These are phyloP conservation scores for Rosa chinensis DNA, from an alignment of 306 rosid genomes.

Conservation along the genomic window DNA sequence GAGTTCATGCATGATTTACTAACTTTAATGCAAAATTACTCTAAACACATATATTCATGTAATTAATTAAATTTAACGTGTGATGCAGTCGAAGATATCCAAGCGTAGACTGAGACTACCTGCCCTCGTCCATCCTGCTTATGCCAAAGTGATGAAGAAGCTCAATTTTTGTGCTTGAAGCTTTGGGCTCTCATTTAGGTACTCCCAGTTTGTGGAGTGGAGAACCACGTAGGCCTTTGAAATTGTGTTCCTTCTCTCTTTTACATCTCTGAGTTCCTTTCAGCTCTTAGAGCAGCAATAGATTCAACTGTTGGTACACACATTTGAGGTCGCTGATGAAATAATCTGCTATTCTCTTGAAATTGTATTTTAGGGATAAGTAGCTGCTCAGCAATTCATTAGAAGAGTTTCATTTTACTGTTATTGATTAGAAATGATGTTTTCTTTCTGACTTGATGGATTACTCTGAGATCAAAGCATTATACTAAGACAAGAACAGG, in stretches of 20 bases:
- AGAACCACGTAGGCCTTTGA: background rate
- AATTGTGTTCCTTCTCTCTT: background rate
- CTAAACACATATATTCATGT: background rate
- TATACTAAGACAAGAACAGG: background rate
- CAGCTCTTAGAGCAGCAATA: slow-evolving; percentile 6
- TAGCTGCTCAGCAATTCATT: background rate
- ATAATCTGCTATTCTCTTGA: background rate
- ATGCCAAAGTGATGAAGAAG: slow-evolving; percentile 93
- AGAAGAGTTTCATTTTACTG: background rate
- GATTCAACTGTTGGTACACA: background rate
- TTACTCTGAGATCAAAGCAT: background rate
- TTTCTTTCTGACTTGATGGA: background rate
- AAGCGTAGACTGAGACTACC: slow-evolving; percentile 84
- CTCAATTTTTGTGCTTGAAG: slow-evolving; percentile 64
- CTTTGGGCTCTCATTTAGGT: slow-evolving; percentile 22
- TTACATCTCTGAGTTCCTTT: slow-evolving; percentile 1
- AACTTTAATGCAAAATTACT: background rate
- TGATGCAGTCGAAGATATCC: slow-evolving; percentile 85
- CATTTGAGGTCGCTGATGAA: background rate
- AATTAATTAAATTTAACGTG: slow-evolving; percentile 14
- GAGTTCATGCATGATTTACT: background rate
- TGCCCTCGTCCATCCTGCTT: slow-evolving; percentile 66
- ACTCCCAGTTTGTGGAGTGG: slow-evolving; percentile 21
- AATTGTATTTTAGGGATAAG: background rate
- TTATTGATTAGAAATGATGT: background rate